Evolutionary conservation across 768 basidiomycete genomes (phyloP), one percentile per base, ranked within the genome.

Genomic region (Phylloporus sp.): DNA sequence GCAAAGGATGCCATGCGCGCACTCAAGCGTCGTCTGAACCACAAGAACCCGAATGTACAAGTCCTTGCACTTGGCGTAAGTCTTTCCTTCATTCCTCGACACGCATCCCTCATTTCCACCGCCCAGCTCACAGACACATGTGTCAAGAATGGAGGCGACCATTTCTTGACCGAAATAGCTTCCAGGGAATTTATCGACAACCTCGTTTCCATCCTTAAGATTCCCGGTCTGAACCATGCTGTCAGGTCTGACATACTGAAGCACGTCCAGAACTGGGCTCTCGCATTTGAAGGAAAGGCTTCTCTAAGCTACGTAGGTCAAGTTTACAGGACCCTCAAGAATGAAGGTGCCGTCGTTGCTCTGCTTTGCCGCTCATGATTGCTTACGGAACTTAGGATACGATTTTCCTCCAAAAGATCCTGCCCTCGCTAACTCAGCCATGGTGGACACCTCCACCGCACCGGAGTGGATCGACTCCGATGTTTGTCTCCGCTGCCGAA

Each of bases 401-500:
- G 81, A 76, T 47, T 95, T 93, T 68, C 94, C 93, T 29, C 88
- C 89, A 0, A 85, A 85, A 60, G 89, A 93, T 60, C 73, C 79
- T 29, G 76, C 81, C 3, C 65, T 80, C 13, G 80, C 85, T 10
- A 86, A 80, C 47, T 82, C 90, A 20, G 89, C 85, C 12, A 91
- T 94, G 88, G 88, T 92, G 5, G 89, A 93, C 64, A 93, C 93
- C 0, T 80, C 87, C 60, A 91, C 86, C 0, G 90, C 97, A 0
- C 97, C 97, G 2, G 91, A 95, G 65, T 99, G 97, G 97, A 88
- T 92, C 39, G 95, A 98, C 66, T 93, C 93, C 0, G 92, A 97
- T 41, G 82, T 94, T 15, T 99, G 97, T 67, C 81, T 95, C 52
- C 84, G 93, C 18, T 99, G 97, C 69, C 82, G 97, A 16, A 85